phyloP scores from a whole-genome alignment of 2,329 filamentous ascomycete species.

The Stenocarpella maydis region DNA sequence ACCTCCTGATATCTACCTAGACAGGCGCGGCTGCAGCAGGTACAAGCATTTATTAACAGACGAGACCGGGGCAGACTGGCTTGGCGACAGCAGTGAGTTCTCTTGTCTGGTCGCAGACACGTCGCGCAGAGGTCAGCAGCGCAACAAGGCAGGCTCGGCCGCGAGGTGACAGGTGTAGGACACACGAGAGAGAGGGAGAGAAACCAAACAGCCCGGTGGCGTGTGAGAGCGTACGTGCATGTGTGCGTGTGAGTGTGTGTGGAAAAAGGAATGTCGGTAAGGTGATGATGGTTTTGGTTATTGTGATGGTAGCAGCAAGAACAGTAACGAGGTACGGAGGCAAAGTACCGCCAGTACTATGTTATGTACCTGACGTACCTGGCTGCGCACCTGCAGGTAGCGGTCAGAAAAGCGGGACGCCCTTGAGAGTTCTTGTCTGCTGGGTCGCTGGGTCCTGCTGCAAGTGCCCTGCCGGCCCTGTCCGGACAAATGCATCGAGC shows the following conservation, averaged over 20 bases:
- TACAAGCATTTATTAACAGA: conserved; percentile 2
- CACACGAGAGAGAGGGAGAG: neutral
- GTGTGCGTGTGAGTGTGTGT: too few relatives aligned
- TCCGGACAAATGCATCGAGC: conserved; percentile 23
- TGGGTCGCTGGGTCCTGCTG: conserved; percentile 23
- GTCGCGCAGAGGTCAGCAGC: neutral
- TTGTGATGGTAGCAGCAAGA: conserved; percentile 4
- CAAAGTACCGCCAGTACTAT: too few relatives aligned
- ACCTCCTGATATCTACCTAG: conserved; percentile 10
- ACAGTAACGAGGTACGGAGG: neutral
- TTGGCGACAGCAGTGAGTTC: conserved; percentile 14
- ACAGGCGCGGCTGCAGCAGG: neutral
- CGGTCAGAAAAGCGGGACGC: conserved; percentile 20
- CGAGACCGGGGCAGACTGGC: neutral
- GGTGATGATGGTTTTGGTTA: neutral
- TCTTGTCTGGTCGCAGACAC: conserved; percentile 6
- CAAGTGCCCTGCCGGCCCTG: conserved; percentile 14
- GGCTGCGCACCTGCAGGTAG: conserved; percentile 19
- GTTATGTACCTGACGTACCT: neutral
- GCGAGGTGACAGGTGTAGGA: too few relatives aligned
- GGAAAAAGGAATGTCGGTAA: neutral
- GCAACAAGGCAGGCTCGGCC: conserved; percentile 3
- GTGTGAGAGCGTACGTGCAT: too few relatives aligned
- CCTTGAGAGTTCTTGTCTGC: too few relatives aligned
- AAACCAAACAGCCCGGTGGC: neutral